These are phyloP conservation scores for Leccinum variabile DNA, from an alignment of 1,284 basidiomycete genomes.

Conservation along the genomic window DNA sequence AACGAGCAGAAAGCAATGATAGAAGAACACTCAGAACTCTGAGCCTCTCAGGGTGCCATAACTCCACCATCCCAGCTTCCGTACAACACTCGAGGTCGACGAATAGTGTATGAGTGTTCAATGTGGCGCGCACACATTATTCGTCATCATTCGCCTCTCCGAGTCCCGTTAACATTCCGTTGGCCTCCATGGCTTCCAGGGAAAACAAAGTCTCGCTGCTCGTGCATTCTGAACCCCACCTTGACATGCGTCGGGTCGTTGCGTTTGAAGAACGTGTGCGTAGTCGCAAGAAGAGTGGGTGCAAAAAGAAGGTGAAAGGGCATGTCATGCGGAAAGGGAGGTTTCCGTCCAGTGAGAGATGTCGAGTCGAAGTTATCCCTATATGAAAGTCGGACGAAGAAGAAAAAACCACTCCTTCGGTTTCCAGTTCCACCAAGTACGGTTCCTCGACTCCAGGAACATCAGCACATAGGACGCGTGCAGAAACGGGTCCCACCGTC, in stretches of 20 bases:
- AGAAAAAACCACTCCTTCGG: conserved; percentile 45
- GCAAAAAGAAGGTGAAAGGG: conserved; percentile 37
- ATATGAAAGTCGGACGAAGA: conserved; percentile 37
- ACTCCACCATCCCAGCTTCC: conserved; percentile 66
- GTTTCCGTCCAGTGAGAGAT: conserved; percentile 23
- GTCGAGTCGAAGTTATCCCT: conserved; percentile 24
- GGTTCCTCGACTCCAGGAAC: conserved; percentile 38
- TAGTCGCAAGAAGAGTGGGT: conserved; percentile 49
- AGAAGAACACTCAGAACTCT: conserved; percentile 49
- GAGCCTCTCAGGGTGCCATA: conserved; percentile 72
- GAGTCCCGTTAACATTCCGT: conserved; percentile 43
- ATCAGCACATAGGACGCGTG: conserved; percentile 48
- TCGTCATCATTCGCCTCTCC: conserved; percentile 51
- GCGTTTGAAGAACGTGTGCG: conserved; percentile 33
- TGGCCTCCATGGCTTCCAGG: conserved; percentile 54
- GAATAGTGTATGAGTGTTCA: conserved; percentile 53
- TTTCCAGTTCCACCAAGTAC: conserved; percentile 53
- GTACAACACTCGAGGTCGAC: conserved; percentile 52
- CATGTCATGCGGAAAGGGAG: conserved; percentile 42
- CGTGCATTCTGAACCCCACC: conserved; percentile 36
- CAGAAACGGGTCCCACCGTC: conserved; percentile 48
- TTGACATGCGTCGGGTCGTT: conserved; percentile 29
- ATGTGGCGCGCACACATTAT: conserved; percentile 36
- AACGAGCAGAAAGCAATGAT: conserved; percentile 20
- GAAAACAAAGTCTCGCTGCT: conserved; percentile 54